Evolutionary conservation across 1,284 basidiomycete species (phyloP).

Genomic region (Naganishia albida): DNA sequence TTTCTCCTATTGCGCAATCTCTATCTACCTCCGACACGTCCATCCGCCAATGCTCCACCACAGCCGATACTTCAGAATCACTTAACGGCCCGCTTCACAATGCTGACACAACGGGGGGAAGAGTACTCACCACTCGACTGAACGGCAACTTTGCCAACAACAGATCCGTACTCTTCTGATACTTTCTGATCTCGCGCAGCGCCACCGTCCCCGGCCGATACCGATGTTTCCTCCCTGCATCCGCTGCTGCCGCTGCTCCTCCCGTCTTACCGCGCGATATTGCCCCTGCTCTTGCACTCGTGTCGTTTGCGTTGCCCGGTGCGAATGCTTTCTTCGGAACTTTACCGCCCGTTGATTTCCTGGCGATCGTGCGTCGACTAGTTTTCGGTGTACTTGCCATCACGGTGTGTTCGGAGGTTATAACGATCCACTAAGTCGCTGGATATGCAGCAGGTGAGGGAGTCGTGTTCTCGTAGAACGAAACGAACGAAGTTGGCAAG

Average conservation of each 20-base stretch:
- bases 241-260: conserved; percentile 7
- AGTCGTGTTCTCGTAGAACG: not conserved
- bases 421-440: not conserved
- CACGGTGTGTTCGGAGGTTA: not conserved
- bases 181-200: conserved; percentile 85
- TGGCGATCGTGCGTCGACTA: conserved; percentile 55
- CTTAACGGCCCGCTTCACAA: not conserved
- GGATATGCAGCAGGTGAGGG: not conserved
- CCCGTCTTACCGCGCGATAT: conserved; percentile 1
- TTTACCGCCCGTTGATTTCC: conserved; percentile 65
- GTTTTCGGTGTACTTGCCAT: conserved; percentile 27
- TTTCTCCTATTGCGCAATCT: not conserved
- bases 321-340: conserved; percentile 47
- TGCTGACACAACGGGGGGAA: not conserved
- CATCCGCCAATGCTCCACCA: not conserved
- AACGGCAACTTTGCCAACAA: conserved; percentile 86
- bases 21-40: not conserved
- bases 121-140: conserved; percentile 73
- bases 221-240: conserved; percentile 57
- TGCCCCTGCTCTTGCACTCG: not conserved
- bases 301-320: conserved; percentile 8
- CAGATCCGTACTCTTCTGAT: conserved; percentile 89
- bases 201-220: conserved; percentile 86
- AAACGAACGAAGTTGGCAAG: not conserved
- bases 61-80: not conserved